These are phyloP conservation scores for Termitomyces sp. DNA, from an alignment of 768 basidiomycete species.

Conservation along the genomic window DNA sequence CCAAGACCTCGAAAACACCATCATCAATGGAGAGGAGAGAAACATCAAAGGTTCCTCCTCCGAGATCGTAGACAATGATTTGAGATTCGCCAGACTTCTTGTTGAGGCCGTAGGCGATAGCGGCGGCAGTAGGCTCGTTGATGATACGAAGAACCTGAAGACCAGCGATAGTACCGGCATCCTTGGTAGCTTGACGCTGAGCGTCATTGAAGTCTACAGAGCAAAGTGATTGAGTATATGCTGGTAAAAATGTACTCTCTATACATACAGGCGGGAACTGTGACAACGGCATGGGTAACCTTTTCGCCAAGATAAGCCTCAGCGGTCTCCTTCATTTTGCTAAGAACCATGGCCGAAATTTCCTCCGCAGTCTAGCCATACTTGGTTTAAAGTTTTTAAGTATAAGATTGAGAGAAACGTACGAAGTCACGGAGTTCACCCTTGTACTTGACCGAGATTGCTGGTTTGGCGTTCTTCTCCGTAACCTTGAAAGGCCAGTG, in stretches of 20 bases:
- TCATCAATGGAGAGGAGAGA: slow-evolving; percentile 94
- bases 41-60: slow-evolving; percentile 98
- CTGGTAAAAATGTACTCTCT: not conserved
- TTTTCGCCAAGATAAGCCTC: slow-evolving; percentile 96
- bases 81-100: slow-evolving; percentile 92
- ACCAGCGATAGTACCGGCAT: slow-evolving; percentile 92
- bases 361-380: slow-evolving; percentile 79
- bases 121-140: slow-evolving; percentile 96
- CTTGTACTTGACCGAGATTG: slow-evolving; percentile 73
- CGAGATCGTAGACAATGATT: slow-evolving; percentile 97
- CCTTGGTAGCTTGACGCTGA: slow-evolving; percentile 98
- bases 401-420: slow-evolving; percentile 23
- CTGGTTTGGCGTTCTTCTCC: slow-evolving; percentile 78
- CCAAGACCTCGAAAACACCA: slow-evolving; percentile 86
- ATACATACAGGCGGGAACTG: slow-evolving; percentile 85
- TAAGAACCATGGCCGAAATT: slow-evolving; percentile 91
- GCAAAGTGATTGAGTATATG: not conserved
- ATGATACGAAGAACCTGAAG: slow-evolving; percentile 95
- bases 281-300: slow-evolving; percentile 96
- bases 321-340: slow-evolving; percentile 99
- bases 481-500: slow-evolving; percentile 87
- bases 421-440: slow-evolving; percentile 81
- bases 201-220: slow-evolving; percentile 91
- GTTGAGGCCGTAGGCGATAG: slow-evolving; percentile 97
- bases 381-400: not conserved